Conservation (phyloP, 2,329 filamentous ascomycete species). For the Zasmidium citrigriseum region DNA sequence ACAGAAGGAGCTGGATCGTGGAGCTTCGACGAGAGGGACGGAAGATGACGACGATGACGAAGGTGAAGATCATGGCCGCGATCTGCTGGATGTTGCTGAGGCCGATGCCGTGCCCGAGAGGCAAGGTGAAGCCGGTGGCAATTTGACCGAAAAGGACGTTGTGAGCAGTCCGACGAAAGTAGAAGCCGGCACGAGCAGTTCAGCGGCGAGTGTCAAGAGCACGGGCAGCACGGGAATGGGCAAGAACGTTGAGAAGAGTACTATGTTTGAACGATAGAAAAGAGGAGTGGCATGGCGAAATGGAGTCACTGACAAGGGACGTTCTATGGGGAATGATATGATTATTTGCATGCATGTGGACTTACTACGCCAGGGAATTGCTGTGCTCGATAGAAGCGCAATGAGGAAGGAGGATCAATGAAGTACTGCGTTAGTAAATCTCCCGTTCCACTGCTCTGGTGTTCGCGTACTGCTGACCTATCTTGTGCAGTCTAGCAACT, state of each 20-base stretch:
- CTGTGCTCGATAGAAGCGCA: too few species aligned
- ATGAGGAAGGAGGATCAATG: too few species aligned
- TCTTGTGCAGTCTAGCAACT: too few species aligned
- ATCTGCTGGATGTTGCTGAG: conserved; percentile 53
- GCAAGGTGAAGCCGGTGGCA: conserved; percentile 24
- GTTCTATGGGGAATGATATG: too few species aligned
- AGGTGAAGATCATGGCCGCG: conserved; percentile 63
- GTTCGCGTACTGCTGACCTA: too few species aligned
- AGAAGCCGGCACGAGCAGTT: conserved; percentile 9
- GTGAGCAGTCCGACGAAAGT: conserved; percentile 8
- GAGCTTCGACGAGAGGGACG: conserved; percentile 60
- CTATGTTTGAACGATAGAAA: conserved; percentile 39
- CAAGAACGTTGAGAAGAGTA: conserved; percentile 34
- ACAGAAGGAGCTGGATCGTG: conserved; percentile 85
- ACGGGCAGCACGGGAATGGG: conserved; percentile 23
- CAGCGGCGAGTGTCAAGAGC: conserved; percentile 21
- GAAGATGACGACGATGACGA: conserved; percentile 61
- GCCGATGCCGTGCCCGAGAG: conserved; percentile 41
- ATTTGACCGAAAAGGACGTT: conserved; percentile 23
- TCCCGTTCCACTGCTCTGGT: too few species aligned
- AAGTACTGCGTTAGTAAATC: too few species aligned
- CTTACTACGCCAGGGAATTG: too few species aligned
- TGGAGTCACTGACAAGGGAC: too few species aligned
- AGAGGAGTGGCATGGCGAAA: too few species aligned
- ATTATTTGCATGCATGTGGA: too few species aligned